Evolutionary conservation across 1,284 basidiomycete genomes (phyloP).

Genomic region (Trametes polyzona): DNA sequence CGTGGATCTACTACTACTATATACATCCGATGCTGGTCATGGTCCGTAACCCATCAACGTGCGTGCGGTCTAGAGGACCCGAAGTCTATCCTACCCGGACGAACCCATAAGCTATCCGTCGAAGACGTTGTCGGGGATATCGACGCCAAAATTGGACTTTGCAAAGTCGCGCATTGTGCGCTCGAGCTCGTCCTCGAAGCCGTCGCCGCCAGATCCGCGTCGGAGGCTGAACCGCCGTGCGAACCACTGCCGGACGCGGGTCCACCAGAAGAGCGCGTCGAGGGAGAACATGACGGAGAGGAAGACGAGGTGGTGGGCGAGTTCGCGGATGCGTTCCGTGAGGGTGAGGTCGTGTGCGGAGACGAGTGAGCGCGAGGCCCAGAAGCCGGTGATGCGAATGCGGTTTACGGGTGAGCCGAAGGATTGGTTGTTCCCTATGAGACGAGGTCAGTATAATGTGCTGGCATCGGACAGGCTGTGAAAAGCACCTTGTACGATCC

Average conservation of each 20-base stretch:
- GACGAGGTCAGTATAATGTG: not conserved
- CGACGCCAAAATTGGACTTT: slow-evolving; percentile 62
- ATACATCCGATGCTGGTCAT: slow-evolving; percentile 6
- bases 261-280: slow-evolving; percentile 62
- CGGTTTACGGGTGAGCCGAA: slow-evolving; percentile 86
- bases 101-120: slow-evolving; percentile 24
- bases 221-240: slow-evolving; percentile 40
- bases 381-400: slow-evolving; percentile 81
- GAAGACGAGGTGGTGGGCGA: slow-evolving; percentile 57
- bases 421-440: slow-evolving; percentile 70
- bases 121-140: slow-evolving; percentile 39
- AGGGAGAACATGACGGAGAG: slow-evolving; percentile 55
- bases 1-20: slow-evolving; percentile 5
- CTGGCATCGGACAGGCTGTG: not conserved
- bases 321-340: slow-evolving; percentile 48
- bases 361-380: slow-evolving; percentile 64
- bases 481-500: slow-evolving; percentile 65
- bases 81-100: not conserved
- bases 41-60: not conserved
- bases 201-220: slow-evolving; percentile 18
- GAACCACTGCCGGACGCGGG: slow-evolving; percentile 54
- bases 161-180: slow-evolving; percentile 60
- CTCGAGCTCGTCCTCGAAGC: slow-evolving; percentile 73
- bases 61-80: not conserved
- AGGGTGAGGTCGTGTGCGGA: slow-evolving; percentile 43